phyloP scores from a whole-genome alignment of 352 stramenopile species.

The Discostella stelligera region DNA sequence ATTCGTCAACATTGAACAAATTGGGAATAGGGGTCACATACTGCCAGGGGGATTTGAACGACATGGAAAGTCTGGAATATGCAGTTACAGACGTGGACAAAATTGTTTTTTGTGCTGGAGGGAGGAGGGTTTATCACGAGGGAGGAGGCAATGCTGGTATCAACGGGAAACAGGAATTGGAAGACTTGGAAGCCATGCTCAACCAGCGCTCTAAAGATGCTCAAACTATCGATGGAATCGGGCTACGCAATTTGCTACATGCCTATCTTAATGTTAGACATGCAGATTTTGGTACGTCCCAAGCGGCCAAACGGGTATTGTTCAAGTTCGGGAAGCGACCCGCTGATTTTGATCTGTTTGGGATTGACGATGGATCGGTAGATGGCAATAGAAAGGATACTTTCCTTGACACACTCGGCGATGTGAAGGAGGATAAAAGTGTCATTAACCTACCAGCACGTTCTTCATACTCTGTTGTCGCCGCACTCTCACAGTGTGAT shows the following conservation, averaged over 20 bases:
- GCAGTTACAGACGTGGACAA: slow-evolving; percentile 83
- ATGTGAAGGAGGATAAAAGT: slow-evolving; percentile 30
- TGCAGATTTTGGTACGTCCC: slow-evolving; percentile 74
- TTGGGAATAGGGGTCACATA: slow-evolving; percentile 77
- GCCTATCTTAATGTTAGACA: slow-evolving; percentile 79
- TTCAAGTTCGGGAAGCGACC: slow-evolving; percentile 77
- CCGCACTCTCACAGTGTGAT: slow-evolving; percentile 41
- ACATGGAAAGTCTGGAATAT: slow-evolving; percentile 81
- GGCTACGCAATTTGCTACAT: slow-evolving; percentile 76
- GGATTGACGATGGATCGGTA: slow-evolving; percentile 56
- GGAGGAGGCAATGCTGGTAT: not conserved
- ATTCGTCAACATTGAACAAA: slow-evolving; percentile 74
- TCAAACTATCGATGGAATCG: slow-evolving; percentile 66
- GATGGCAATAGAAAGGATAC: slow-evolving; percentile 34
- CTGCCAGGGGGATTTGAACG: slow-evolving; percentile 74
- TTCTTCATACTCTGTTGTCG: slow-evolving; percentile 11
- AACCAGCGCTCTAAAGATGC: slow-evolving; percentile 49
- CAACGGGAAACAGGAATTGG: slow-evolving; percentile 42
- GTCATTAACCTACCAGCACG: not conserved
- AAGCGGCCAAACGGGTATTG: slow-evolving; percentile 76
- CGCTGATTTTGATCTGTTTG: slow-evolving; percentile 76
- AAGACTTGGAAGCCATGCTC: slow-evolving; percentile 52
- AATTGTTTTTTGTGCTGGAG: slow-evolving; percentile 78
- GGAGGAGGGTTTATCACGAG: slow-evolving; percentile 28
- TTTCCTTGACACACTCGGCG: slow-evolving; percentile 21